Conservation (phyloP, 257 asterid genomes). For the Gentiana straminea region DNA sequence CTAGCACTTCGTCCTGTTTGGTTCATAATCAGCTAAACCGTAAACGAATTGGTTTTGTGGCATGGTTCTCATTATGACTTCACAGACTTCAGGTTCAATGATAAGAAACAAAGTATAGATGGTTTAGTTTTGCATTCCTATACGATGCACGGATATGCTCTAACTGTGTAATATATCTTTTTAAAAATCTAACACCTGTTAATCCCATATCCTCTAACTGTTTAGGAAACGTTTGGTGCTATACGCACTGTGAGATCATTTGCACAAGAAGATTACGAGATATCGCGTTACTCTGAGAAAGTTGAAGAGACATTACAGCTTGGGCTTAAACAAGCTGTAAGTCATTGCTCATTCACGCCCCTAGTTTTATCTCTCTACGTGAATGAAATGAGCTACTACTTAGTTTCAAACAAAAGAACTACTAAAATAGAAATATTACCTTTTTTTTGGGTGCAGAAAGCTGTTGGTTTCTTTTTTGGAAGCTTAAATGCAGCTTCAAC, state of each 20-base stretch:
- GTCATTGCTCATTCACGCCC: conserved; percentile 18
- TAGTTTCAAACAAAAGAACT: background rate
- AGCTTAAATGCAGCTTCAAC: conserved; percentile 75
- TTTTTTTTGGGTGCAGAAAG: conserved; percentile 38
- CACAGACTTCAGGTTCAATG: background rate
- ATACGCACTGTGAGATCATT: conserved; percentile 80
- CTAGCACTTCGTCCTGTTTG: too few relatives aligned
- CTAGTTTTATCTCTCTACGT: background rate
- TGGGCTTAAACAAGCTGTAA: conserved; percentile 74
- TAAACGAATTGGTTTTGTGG: background rate
- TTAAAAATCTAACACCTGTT: too few relatives aligned
- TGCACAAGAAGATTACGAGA: conserved; percentile 72
- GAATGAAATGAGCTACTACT: background rate
- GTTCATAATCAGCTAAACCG: background rate
- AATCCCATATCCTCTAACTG: conserved; percentile 1
- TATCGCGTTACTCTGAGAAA: conserved; percentile 56
- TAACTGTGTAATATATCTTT: too few relatives aligned
- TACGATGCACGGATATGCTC: too few relatives aligned
- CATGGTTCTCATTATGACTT: background rate
- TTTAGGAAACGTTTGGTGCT: conserved; percentile 77
- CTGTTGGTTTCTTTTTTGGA: conserved; percentile 62
- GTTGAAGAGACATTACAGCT: conserved; percentile 70
- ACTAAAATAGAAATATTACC: background rate
- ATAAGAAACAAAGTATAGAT: too few relatives aligned
- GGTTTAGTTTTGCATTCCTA: too few relatives aligned